Evolutionary conservation across 2,329 filamentous ascomycete genomes (phyloP), one percentile per base, ranked within the genome.

Genomic region (Sporothrix humicola): DNA sequence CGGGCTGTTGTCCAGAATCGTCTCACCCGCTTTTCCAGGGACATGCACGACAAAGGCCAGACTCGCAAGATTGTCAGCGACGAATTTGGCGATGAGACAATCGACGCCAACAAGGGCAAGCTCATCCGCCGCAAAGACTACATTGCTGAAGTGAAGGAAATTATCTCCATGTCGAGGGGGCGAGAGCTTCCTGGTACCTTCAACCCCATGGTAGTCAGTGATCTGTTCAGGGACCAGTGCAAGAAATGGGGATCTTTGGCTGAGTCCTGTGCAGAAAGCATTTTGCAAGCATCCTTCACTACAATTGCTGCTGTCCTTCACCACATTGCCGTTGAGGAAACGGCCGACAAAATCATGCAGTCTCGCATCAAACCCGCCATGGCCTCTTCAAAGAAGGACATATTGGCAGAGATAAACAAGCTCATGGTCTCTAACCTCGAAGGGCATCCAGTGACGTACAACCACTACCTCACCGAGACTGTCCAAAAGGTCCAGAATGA

Each of bases 1-100:
- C 83, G 89, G 0, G 87, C 88, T 0, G 81, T 86, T 0, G 81
- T 90, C 1, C 87, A 90, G 71, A 84, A 86, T 50, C 78, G 84
- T 1, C 85, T 87, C 63, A 73, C 79, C 0, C 78, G 81, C 0
- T 91, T 91, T 75, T 81, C 85, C 0, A 75, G 81, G 0, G 72
- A 80, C 0, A 85, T 90, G 79, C 77, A 78, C 0, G 65, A 76
- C 0, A 73, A 77, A 0, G 88, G 88, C 0, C 83, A 86, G 70
- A 80, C 78, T 17, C 81, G 79, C 23, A 69, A 78, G 1, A 82
- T 86, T 59, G 58, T 78, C 7, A 76, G 78, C 9, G 77, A 75
- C 17, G 69, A 69, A 20, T 3, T 23, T 10, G 20, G 15, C 2
- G 17, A 42, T 3, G 31, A 10, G 6, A 50, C 52, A 12, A 46